Conservation (phyloP, 768 basidiomycete genomes). For the Kwoniella dejecticola region DNA sequence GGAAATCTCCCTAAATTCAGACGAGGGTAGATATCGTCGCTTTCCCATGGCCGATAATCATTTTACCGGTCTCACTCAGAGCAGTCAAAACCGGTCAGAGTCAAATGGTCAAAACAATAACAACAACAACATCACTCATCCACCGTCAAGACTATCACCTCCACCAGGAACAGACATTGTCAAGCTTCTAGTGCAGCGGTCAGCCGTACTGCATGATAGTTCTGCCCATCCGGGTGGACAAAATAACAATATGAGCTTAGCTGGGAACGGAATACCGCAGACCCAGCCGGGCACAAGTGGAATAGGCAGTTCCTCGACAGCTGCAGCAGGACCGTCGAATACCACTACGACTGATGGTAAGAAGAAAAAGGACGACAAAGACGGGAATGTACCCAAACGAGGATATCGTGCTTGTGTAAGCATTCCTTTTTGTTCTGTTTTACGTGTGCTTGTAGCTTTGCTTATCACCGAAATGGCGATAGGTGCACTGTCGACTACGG, state of each 20-base stretch:
- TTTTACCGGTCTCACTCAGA: too few relatives aligned
- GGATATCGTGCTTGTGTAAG: constrained; percentile 48
- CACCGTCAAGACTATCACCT: constrained; percentile 12
- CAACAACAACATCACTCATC: too few relatives aligned
- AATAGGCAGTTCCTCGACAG: constrained; percentile 4
- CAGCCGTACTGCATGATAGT: neutral
- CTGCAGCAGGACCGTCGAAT: neutral
- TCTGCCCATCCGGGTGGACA: too few relatives aligned
- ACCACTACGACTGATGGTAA: constrained; percentile 1
- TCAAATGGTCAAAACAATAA: too few relatives aligned
- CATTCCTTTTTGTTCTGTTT: neutral
- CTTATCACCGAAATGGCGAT: neutral
- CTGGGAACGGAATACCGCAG: neutral
- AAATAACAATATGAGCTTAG: neutral
- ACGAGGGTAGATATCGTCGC: neutral
- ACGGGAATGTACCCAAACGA: constrained; percentile 35
- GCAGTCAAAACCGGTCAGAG: too few relatives aligned
- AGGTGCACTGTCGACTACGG: constrained; percentile 44
- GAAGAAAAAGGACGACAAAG: constrained; percentile 26
- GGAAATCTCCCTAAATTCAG: too few relatives aligned
- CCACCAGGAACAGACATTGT: constrained; percentile 7
- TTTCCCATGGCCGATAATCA: neutral
- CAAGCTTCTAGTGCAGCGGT: constrained; percentile 1
- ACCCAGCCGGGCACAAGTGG: constrained; percentile 10
- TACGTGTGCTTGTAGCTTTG: too few relatives aligned